These are phyloP conservation scores for Babesia ovata DNA, from an alignment of 169 alveolate species.

Conservation along the genomic window DNA sequence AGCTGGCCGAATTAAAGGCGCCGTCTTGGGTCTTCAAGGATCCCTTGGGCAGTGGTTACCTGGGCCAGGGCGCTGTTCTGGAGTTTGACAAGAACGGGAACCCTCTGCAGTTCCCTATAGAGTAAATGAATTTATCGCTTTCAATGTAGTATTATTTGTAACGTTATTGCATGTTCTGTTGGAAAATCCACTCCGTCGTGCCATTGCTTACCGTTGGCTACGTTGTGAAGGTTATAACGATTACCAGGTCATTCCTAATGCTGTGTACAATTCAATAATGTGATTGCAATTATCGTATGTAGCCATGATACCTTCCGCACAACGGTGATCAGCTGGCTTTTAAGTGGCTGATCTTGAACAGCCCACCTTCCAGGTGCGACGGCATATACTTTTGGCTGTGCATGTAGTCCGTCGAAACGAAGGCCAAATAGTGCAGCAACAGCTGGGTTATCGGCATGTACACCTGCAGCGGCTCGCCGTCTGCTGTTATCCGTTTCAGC, in stretches of 20 bases:
- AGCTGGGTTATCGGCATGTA: slow-evolving; percentile 64
- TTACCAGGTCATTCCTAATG: no score
- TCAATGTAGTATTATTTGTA: no score
- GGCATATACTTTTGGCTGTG: slow-evolving; percentile 31
- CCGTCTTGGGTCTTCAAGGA: slow-evolving; percentile 70
- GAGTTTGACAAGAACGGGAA: slow-evolving; percentile 40
- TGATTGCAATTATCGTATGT: no score
- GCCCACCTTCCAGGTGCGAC: slow-evolving; percentile 22
- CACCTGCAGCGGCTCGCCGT: slow-evolving; percentile 20
- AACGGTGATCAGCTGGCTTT: neutral
- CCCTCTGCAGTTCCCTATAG: slow-evolving; percentile 34
- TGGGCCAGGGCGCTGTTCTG: slow-evolving; percentile 52
- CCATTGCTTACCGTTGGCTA: no score
- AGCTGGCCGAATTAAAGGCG: slow-evolving; percentile 39
- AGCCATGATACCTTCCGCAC: no score
- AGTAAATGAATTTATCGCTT: neutral
- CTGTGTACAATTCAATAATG: no score
- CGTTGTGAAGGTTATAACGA: no score
- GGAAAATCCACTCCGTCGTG: no score
- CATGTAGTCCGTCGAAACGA: slow-evolving; percentile 57
- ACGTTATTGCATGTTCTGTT: no score
- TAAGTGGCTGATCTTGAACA: slow-evolving; percentile 12
- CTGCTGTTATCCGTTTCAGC: slow-evolving; percentile 25
- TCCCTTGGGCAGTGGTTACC: slow-evolving; percentile 58
- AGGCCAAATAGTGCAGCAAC: slow-evolving; percentile 51